Base-by-base conservation (phyloP, 129 eudicot species). In the Flaveria bidentis region DNA sequence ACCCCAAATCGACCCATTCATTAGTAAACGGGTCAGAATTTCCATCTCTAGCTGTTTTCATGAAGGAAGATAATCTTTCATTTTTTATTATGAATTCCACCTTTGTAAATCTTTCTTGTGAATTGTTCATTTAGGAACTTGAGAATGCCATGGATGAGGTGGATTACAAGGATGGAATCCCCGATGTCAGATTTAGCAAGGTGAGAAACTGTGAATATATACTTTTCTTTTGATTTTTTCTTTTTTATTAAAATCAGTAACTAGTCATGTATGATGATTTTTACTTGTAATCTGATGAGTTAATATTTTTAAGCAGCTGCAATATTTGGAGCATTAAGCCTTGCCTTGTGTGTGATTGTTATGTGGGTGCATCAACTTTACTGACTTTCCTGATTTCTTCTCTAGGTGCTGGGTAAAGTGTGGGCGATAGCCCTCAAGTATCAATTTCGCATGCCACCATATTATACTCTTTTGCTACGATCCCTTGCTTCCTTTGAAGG, bases 401-500 rank as follows among this genome's bases (percentile, higher is more conserved):
- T 82, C 82, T 65, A 95, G 99, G 94, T 95, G 64, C 76, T 95
- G 76, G 90, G 96, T 79, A 91, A 89, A 79, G 89, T 95, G 70
- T 87, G 86, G 94, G 77, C 96, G 33, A 86, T 95, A 55, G 97
- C 99, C 57, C 80, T 87, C 74, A 91, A 91, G 89, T 91, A 95
- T 81, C 90, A 95, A 71, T 87, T 90, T 69, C 92, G 91, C 45
- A 95, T 95, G 99, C 99, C 99, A 55, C 97, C 99, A 2, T 95
- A 95, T 80, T 95, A 60, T 74, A 85, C 96, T 22, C 91, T 95
- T 71, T 76, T 95, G 71, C 85, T 95, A 50, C 92, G 97, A 18
- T 95, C 99, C 33, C 87, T 91, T 68, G 99, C 99, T 72, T 95
- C 99, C 50, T 84, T 95, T 53, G 97, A 95, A 89, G 99, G 99